Base-by-base conservation (phyloP, 2,329 filamentous ascomycete species). In the Exophiala spinifera region DNA sequence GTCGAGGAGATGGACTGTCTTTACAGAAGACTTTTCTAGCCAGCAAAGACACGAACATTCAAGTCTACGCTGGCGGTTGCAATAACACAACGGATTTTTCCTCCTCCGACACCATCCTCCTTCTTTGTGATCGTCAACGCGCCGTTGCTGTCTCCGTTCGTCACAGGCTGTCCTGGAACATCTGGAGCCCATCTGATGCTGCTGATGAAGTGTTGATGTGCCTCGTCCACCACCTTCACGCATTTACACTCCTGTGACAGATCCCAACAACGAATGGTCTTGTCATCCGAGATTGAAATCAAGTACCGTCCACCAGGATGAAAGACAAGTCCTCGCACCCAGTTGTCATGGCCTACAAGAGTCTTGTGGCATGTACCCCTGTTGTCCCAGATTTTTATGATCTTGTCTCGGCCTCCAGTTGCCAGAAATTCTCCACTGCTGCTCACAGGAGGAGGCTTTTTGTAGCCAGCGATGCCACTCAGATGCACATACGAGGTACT, bases 201-300 rank as follows among this genome's bases (percentile, higher is more conserved):
- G 56, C 83, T 91, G 46, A 96, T 83, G 65, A 97, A 96, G 67
- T 91, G 90, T 3, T 81, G 84, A 67, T 95, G 91, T 0, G 84
- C 85, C 59, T 90, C 88, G 34, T 80, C 78, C 14, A 97, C 75
- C 0, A 84, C 85, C 71, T 92, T 92, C 62, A 96, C 90, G 64
- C 90, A 92, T 66, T 91, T 91, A 39, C 89, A 89, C 69, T 95
- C 91, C 68, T 97, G 92, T 21, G 82, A 81, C 21, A 97, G 76
- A 74, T 97, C 92, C 92, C 92, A 97, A 75, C 91, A 96, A 51
- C 91, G 81, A 56, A 97, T 79, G 3, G 89, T 91, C 75, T 94
- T 95, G 74, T 97, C 92, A 69, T 97, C 92, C 14, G 87, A 82
- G 17, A 88, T 89, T 5, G 87, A 91, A 4, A 97, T 74, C 1